Conservation (phyloP, 2,329 filamentous ascomycete genomes). For the Cladophialophora psammophila region DNA sequence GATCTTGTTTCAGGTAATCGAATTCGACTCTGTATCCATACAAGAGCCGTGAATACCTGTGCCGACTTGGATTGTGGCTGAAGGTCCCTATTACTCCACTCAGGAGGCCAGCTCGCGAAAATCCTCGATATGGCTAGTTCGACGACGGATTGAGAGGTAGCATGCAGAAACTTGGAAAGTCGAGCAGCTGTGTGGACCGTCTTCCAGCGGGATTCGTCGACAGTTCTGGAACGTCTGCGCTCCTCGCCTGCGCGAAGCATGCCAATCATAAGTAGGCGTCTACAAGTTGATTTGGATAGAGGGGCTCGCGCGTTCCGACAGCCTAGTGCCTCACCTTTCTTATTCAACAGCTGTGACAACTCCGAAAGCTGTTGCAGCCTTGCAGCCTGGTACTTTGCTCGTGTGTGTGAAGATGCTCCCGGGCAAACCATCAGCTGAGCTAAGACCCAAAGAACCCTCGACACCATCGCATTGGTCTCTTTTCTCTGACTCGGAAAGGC, state of each 20-base stretch:
- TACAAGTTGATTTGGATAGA: not conserved
- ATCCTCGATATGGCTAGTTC: no score
- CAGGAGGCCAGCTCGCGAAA: no score
- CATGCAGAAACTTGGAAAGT: not conserved
- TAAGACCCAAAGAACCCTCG: no score
- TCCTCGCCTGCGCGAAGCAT: not conserved
- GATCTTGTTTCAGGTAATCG: not conserved
- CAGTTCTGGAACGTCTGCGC: not conserved
- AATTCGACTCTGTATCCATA: no score
- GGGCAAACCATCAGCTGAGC: no score
- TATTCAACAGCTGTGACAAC: not conserved
- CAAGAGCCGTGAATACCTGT: no score
- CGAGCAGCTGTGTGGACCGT: not conserved
- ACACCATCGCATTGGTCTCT: not conserved
- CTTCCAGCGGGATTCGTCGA: not conserved
- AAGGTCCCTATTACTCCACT: no score
- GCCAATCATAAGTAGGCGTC: not conserved
- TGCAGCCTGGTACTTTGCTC: no score
- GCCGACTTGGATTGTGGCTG: no score
- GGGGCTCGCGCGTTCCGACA: not conserved
- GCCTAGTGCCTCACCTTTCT: not conserved
- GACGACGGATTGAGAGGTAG: no score
- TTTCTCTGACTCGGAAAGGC: not conserved
- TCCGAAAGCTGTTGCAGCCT: not conserved
- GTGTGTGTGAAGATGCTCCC: not conserved